Base-by-base conservation (phyloP, 768 basidiomycete genomes). In the Sarcodon sp. region DNA sequence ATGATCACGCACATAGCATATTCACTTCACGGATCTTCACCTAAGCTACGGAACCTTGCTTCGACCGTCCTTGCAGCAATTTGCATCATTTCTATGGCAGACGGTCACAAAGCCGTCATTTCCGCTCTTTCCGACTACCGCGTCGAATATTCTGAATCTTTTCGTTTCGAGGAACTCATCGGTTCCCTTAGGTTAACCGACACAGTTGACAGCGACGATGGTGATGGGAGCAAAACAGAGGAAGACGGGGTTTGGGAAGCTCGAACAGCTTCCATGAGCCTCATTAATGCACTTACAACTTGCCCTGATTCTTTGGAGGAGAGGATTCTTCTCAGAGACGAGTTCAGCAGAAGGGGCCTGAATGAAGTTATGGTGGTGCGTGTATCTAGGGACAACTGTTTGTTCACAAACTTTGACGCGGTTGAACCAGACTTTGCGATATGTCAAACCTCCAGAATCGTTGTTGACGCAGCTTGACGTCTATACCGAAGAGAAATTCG, bases 401-500 rank as follows among this genome's bases (percentile, higher is more conserved):
- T 51, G 39, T 9, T 7, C 7, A 13, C 15, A 7, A 13, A 13
- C 27, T 15, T 9, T 41, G 16, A 16, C 15, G 27, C 15, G 2
- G 8, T 27, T 41, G 11, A 11, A 36, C 10, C 54, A 92, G 90
- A 76, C 79, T 4, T 67, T 93, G 6, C 74, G 80, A 51, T 88
- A 88, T 54, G 67, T 79, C 35, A 74, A 76, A 55, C 87, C 88
- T 1, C 85, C 88, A 6, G 88, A 84, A n/a, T 60, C 55, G 3
- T 64, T 94, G n/a, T 59, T 85, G n/a, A 83, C 72, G 0, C 91
- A 93, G 55, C 64, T 92, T 6, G 76, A 83, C 52, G 71, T 88
- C 27, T 94, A 91, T 55, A 73, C 77, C 0, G 90, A 94, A 52
- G 90, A 93, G 61, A 87, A 88, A 55, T 86, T 82, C 41, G 90